Conservation (phyloP, 768 basidiomycete genomes). For the Daedalea quercina region DNA sequence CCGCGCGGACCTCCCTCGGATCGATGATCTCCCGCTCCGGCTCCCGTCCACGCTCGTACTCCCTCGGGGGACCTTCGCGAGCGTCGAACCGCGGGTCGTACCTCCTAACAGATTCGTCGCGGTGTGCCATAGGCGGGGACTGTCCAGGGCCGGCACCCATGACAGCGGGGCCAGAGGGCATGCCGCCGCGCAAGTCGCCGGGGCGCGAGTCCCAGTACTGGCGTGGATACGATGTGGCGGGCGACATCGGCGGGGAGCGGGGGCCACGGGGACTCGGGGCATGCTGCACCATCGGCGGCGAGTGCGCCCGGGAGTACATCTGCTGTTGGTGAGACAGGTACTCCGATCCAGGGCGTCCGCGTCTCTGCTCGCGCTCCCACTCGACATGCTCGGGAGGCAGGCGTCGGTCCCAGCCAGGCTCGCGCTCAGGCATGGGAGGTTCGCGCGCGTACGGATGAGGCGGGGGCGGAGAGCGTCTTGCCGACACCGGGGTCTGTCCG, state of each 20-base stretch:
- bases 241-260: constrained; percentile 35
- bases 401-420: constrained; percentile 57
- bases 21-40: constrained; percentile 25
- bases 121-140: constrained; percentile 10
- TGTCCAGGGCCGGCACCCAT: constrained; percentile 9
- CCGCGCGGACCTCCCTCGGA: constrained; percentile 25
- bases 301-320: constrained; percentile 29
- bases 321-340: constrained; percentile 26
- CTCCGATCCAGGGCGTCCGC: constrained; percentile 19
- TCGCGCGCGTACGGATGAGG: constrained; percentile 55
- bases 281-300: constrained; percentile 27
- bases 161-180: constrained; percentile 23
- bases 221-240: constrained; percentile 36
- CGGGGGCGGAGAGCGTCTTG: constrained; percentile 49
- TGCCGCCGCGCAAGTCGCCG: constrained; percentile 42
- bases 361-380: constrained; percentile 39
- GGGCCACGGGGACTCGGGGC: constrained; percentile 42
- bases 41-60: constrained; percentile 26
- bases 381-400: constrained; percentile 36
- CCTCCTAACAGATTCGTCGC: constrained; percentile 41
- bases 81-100: constrained; percentile 62
- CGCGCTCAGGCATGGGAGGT: constrained; percentile 41
- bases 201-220: constrained; percentile 58
- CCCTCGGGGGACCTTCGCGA: constrained; percentile 33
- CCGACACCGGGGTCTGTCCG: constrained; percentile 44